Percentiles rank a stretch among this genome's conserved stretches.
Conservation (phyloP, 2,329 filamentous ascomycete genomes). For the Ilyonectria destructans region DNA sequence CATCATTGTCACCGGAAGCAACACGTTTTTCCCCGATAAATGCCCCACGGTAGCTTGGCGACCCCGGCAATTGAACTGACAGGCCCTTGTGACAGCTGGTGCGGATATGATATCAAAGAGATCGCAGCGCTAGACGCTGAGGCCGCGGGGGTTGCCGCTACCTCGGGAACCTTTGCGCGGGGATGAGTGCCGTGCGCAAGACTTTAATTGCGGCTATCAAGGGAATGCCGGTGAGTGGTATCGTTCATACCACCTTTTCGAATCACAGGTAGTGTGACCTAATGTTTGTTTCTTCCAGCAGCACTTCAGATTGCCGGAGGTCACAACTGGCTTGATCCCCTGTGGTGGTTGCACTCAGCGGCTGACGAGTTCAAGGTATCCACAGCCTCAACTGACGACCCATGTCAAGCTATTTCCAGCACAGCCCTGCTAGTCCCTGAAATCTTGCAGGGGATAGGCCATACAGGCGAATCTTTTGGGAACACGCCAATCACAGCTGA, state of each 20-base stretch:
- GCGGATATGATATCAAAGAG: conserved; percentile 54
- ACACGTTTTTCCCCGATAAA: conserved; percentile 57
- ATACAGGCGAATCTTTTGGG: conserved; percentile 55
- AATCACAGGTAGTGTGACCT: too few relatives aligned
- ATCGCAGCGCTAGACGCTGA: conserved; percentile 54
- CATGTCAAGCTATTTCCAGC: background rate
- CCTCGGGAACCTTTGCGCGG: conserved; percentile 60
- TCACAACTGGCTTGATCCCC: conserved; percentile 59
- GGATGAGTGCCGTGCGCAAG: conserved; percentile 57
- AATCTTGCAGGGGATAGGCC: conserved; percentile 40
- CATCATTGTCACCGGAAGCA: conserved; percentile 4
- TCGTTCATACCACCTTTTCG: background rate
- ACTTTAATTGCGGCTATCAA: conserved; percentile 66
- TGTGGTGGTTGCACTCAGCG: conserved; percentile 60
- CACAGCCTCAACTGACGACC: background rate
- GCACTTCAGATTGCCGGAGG: conserved; percentile 53
- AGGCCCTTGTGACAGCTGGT: conserved; percentile 47
- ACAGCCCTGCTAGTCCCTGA: conserved; percentile 10
- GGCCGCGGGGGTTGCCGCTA: conserved; percentile 53
- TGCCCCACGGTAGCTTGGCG: background rate
- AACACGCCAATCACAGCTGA: conserved; percentile 44
- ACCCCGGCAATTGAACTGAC: background rate
- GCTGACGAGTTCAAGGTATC: conserved; percentile 59
- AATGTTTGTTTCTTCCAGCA: conserved; percentile 44
- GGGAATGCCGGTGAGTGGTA: conserved; percentile 64